phyloP scores from a whole-genome alignment of 2,329 filamentous ascomycete genomes.

The Aureobasidium mangrovei region DNA sequence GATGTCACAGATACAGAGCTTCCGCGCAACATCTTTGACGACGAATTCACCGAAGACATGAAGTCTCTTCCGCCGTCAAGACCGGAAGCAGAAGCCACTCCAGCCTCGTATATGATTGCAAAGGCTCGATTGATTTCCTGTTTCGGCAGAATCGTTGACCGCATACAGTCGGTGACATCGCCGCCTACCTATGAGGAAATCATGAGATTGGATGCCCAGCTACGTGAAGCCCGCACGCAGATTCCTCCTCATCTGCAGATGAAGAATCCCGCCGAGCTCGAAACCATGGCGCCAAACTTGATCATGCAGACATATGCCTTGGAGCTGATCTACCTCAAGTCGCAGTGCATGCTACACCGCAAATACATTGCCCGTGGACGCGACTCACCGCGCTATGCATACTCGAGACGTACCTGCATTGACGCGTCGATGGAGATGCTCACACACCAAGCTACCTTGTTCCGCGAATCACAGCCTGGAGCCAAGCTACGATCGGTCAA shows the following conservation, averaged over 20 bases:
- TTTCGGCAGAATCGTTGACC: slow-evolving; percentile 63
- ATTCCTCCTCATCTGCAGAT: slow-evolving; percentile 74
- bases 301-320: slow-evolving; percentile 78
- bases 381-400: slow-evolving; percentile 70
- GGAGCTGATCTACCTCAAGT: slow-evolving; percentile 80
- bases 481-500: slow-evolving; percentile 65
- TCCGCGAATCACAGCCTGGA: slow-evolving; percentile 62
- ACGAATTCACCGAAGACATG: slow-evolving; percentile 64
- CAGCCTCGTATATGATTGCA: slow-evolving; percentile 69
- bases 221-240: slow-evolving; percentile 51
- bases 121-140: slow-evolving; percentile 61
- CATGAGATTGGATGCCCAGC: slow-evolving; percentile 50
- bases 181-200: slow-evolving; percentile 52
- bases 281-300: slow-evolving; percentile 42
- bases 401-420: slow-evolving; percentile 75
- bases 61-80: slow-evolving; percentile 59
- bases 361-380: slow-evolving; percentile 74
- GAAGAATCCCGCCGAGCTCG: slow-evolving; percentile 9
- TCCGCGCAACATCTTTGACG: slow-evolving; percentile 71
- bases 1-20: slow-evolving; percentile 67
- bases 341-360: slow-evolving; percentile 78
- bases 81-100: slow-evolving; percentile 61
- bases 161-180: slow-evolving; percentile 52
- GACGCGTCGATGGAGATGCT: slow-evolving; percentile 80
- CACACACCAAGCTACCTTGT: slow-evolving; percentile 64